phyloP scores from a whole-genome alignment of 148 eudicot genomes.

The Rhododendron henanense region DNA sequence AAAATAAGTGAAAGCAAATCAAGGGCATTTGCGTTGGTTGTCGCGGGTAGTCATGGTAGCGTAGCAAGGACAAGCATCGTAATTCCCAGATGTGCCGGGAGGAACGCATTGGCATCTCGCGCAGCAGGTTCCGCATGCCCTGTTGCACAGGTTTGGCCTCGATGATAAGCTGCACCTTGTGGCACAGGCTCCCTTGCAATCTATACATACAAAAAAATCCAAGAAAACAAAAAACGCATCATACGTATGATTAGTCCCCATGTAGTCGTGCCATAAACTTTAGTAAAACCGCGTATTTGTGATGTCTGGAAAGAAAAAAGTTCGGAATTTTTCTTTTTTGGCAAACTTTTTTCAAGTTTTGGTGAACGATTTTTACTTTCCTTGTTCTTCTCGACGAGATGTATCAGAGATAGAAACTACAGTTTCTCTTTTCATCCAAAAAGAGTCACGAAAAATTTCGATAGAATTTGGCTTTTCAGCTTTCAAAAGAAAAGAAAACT shows the following conservation, averaged over 20 bases:
- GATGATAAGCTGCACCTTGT: conserved; percentile 40
- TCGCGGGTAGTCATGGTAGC: conserved; percentile 40
- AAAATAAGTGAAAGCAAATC: neutral
- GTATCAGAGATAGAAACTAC: neutral
- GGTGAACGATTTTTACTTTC: neutral
- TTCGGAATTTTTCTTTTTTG: neutral
- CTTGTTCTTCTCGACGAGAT: neutral
- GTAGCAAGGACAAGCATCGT: conserved; percentile 45
- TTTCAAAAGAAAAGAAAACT: neutral
- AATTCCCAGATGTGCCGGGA: conserved; percentile 57
- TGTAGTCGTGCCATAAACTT: neutral
- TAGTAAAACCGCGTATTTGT: neutral
- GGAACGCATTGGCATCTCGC: conserved; percentile 54
- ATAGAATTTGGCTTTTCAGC: neutral
- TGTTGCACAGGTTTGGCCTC: conserved; percentile 48
- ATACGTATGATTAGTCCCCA: neutral
- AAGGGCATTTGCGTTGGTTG: conserved; percentile 54
- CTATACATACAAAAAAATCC: conserved; percentile 22
- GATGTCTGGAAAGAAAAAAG: neutral
- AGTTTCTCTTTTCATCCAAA: neutral
- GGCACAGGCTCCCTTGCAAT: conserved; percentile 48
- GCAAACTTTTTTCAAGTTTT: neutral
- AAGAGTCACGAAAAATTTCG: neutral
- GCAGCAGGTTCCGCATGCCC: conserved; percentile 68
- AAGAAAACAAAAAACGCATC: neutral